These are phyloP conservation scores for Oryza meyeriana DNA, from an alignment of 176 grass and related monocot species.

Conservation along the genomic window DNA sequence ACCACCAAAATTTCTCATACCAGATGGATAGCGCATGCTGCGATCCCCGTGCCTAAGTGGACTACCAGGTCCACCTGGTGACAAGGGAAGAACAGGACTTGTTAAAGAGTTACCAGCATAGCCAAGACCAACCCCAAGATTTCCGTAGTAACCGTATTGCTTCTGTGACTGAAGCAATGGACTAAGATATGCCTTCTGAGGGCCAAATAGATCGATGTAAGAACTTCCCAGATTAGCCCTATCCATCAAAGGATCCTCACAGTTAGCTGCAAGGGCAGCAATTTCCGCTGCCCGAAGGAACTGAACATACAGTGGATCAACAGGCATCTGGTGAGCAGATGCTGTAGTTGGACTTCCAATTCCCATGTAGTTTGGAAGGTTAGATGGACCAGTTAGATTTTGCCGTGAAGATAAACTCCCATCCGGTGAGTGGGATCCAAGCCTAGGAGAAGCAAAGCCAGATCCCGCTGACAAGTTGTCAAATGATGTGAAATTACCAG, in stretches of 20 bases:
- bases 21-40: constrained; percentile 50
- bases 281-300: constrained; percentile 36
- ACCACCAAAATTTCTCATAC: constrained; percentile 50
- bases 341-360: constrained; percentile 43
- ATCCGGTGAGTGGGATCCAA: constrained; percentile 47
- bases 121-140: constrained; percentile 46
- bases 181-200: constrained; percentile 51
- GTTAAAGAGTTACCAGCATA: constrained; percentile 48
- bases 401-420: constrained; percentile 44
- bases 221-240: constrained; percentile 36
- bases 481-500: constrained; percentile 29
- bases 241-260: constrained; percentile 48
- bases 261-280: constrained; percentile 51
- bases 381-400: constrained; percentile 47
- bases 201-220: constrained; percentile 60
- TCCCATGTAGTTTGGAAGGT: constrained; percentile 49
- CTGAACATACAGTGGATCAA: constrained; percentile 59
- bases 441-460: constrained; percentile 48
- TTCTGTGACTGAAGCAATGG: constrained; percentile 62
- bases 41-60: constrained; percentile 57
- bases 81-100: constrained; percentile 50
- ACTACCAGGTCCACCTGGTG: constrained; percentile 49
- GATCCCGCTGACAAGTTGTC: constrained; percentile 39
- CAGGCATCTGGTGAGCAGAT: constrained; percentile 42
- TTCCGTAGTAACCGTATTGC: constrained; percentile 55